Evolutionary conservation across 805 yeast species (phyloP), one percentile per base, ranked within the genome.

Genomic region (Starmerella bombi): DNA sequence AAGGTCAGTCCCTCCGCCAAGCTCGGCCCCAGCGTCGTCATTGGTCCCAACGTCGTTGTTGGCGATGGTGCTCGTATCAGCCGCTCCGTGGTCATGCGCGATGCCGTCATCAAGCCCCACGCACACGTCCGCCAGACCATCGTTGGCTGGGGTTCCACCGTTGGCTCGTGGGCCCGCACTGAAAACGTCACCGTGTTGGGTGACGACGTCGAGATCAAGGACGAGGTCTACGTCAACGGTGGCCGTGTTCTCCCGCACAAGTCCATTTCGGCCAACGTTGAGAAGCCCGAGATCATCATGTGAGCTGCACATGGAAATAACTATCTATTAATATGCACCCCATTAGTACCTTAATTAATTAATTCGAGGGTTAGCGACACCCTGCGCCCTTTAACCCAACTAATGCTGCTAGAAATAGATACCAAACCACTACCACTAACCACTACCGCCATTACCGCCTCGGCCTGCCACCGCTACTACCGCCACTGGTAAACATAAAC

Each of bases 171-270:
- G 98, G 94, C 96, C 51, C 84, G 98, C 74, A 75, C 91, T 51
- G 97, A 91, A 69, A 94, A 94, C 71, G 82, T 77, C 58, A 82
- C 96, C 49, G 98, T 91, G 46, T 75, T 91, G 59, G 99, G 98
- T 70, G 99, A 91, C 65, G 99, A 91, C 55, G 99, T 91, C 52
- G 93, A 86, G 64, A 84, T 91, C 63, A 84, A 88, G 72, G 96
- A 91, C 63, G 99, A 88, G 73, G 75, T 91, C 63, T 91, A 91
- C 74, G 93, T 91, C 58, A 91, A 91, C 67, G 99, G 99, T 67
- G 99, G 96, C 69, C 85, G 91, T 65, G 96, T 91, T 53, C 77
- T 91, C 62, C 99, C 99, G 54, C 98, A 91, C 77, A 91, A 91
- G 74, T 72, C 94, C 48, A 88, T 91, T 65, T 80, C 94, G 50